Evolutionary conservation across 306 rosid species (phyloP), one percentile per base, ranked within the genome.

Genomic region (Luffa acutangula): DNA sequence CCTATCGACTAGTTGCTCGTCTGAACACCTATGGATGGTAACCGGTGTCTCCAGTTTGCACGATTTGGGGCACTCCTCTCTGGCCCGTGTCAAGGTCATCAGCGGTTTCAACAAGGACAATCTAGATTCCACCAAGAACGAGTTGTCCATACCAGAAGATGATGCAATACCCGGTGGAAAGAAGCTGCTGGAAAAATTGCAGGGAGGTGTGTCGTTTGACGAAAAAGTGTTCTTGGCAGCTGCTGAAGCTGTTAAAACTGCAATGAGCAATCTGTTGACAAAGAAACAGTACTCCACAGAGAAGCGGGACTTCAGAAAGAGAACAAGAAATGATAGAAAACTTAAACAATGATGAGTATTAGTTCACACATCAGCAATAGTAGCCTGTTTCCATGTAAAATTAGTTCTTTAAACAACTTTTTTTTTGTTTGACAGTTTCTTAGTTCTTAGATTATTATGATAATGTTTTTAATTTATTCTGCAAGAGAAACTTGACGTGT

Each of bases 281-380:
- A 95, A 95, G 85, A 95, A 93, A 86, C 98, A 91, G 41, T 93
- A 91, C 92, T 82, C 96, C 20, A 43, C 82, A 3, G 97, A 91
- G 81, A 90, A 84, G 53, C 88, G 97, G 70, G 97, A 93, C 70
- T 88, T 78, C 84, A 88, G 90, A 81, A 93, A 95, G 94, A 90
- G 91, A 86, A 82, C 88, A 57, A 90, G 99, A 86, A 95, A 95
- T 87, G 97, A 95, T 74, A 90, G 87, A 87, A 95, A 93, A 85
- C 78, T 49, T 17, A 90, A 89, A 77, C 79, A 64, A 36, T 89
- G 87, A 80, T 21, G 56, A 20, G 79, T 75, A 46, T 9, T 4
- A 70, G 75, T 66, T 57, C 76, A 20, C 34, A 65, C 79, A 72
- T 46, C 77, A 72, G 11, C 60, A 51, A 12, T 18, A 39, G 66